phyloP scores from a whole-genome alignment of 2,329 filamentous ascomycete genomes.

The Fusarium fracticaudum region DNA sequence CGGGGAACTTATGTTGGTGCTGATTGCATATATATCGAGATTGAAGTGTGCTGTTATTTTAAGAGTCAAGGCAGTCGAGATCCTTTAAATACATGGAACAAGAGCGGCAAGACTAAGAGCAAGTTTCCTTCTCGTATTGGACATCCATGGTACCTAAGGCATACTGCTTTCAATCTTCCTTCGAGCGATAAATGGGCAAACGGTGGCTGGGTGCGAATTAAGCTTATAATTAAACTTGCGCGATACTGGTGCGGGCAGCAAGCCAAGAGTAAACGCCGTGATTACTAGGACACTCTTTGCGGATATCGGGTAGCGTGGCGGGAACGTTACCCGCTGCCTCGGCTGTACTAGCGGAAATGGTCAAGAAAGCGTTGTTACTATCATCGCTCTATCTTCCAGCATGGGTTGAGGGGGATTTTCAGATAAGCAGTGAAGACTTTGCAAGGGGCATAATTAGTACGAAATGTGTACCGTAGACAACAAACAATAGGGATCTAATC shows the following conservation, averaged over 20 bases:
- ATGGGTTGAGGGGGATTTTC: accelerated
- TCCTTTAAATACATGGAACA: background rate
- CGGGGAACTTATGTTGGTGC: background rate
- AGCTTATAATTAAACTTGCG: background rate
- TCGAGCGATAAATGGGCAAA: accelerated
- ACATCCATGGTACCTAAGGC: too few species aligned
- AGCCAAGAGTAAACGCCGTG: background rate
- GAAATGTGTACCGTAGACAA: background rate
- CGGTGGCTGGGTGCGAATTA: background rate
- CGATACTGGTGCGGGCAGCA: too few species aligned
- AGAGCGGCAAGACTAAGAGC: background rate
- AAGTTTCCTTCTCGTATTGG: background rate
- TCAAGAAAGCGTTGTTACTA: too few species aligned
- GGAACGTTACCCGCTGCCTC: background rate
- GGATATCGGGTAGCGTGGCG: background rate
- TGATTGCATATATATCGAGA: too few species aligned
- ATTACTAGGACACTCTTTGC: background rate
- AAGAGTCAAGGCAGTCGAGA: too few species aligned
- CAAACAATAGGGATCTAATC: background rate
- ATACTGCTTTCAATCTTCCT: background rate
- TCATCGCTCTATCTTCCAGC: background rate
- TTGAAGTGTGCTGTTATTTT: too few species aligned
- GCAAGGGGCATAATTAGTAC: accelerated
- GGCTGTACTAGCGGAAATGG: background rate
- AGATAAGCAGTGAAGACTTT: background rate